Evolutionary conservation across 257 asterid species (phyloP).

Genomic region (Prunella vulgaris): DNA sequence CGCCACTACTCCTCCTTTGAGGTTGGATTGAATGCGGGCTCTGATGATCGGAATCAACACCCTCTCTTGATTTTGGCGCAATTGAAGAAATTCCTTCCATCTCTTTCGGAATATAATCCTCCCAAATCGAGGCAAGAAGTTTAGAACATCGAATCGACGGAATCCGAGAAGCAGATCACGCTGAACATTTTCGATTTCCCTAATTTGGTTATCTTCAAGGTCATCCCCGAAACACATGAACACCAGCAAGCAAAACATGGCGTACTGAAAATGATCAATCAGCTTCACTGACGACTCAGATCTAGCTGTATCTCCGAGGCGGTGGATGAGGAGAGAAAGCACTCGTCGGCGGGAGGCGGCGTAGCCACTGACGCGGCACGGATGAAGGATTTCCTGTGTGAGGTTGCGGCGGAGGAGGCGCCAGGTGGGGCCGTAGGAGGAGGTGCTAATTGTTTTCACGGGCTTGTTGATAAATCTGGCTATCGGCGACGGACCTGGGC

Average conservation of each 20-base stretch:
- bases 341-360: slow-evolving; percentile 40
- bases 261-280: slow-evolving; percentile 53
- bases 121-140: slow-evolving; percentile 44
- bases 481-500: slow-evolving; percentile 26
- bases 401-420: slow-evolving; percentile 50
- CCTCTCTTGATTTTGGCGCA: slow-evolving; percentile 39
- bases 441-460: slow-evolving; percentile 19
- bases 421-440: slow-evolving; percentile 43
- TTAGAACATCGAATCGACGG: slow-evolving; percentile 34
- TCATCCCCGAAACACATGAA: slow-evolving; percentile 67
- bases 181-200: slow-evolving; percentile 40
- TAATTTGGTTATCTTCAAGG: slow-evolving; percentile 40
- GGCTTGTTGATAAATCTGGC: slow-evolving; percentile 15
- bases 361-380: slow-evolving; percentile 35
- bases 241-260: slow-evolving; percentile 55
- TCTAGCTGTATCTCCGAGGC: slow-evolving; percentile 16
- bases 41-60: slow-evolving; percentile 46
- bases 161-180: slow-evolving; percentile 25
- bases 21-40: slow-evolving; percentile 35
- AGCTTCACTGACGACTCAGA: slow-evolving; percentile 26
- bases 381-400: slow-evolving; percentile 40
- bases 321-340: slow-evolving; percentile 24
- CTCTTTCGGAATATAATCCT: slow-evolving; percentile 34
- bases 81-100: slow-evolving; percentile 40
- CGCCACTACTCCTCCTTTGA: slow-evolving; percentile 22